A percentile compares a stretch with the other conserved stretches of the same genome.
Conservation (phyloP, 352 stramenopile species). For the Globisporangium nagaii region DNA sequence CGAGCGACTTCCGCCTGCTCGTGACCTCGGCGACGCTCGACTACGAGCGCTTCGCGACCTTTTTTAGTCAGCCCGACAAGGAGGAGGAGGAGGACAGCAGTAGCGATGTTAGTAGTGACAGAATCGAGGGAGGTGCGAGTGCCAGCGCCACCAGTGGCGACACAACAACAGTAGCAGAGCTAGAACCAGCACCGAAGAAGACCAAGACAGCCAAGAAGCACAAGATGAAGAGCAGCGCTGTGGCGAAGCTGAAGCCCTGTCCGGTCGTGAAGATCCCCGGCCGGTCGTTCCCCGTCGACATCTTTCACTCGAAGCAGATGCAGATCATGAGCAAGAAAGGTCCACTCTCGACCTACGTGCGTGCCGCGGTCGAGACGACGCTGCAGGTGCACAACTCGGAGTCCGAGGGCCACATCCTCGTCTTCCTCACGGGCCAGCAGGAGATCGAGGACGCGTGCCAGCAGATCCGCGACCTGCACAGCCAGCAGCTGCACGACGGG, state of each 20-base stretch:
- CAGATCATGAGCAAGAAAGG: constrained; percentile 71
- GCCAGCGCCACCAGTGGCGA: too few species aligned
- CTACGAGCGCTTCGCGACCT: constrained; percentile 78
- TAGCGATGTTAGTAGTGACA: not conserved
- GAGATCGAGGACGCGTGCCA: constrained; percentile 90
- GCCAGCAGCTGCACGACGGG: constrained; percentile 11
- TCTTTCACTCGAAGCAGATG: constrained; percentile 89
- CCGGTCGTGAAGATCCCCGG: constrained; percentile 89
- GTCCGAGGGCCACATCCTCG: constrained; percentile 85
- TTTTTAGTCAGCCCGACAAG: constrained; percentile 70
- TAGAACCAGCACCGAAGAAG: too few species aligned
- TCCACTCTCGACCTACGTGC: constrained; percentile 60
- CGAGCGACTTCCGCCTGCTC: constrained; percentile 88
- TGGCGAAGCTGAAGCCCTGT: constrained; percentile 21
- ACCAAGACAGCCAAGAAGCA: not conserved
- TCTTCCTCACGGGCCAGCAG: constrained; percentile 93
- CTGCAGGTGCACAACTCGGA: constrained; percentile 73
- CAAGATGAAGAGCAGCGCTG: not conserved
- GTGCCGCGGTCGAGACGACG: constrained; percentile 64
- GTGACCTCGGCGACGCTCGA: constrained; percentile 93
- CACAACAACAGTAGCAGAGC: too few species aligned
- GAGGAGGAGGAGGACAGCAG: not conserved
- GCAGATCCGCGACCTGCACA: constrained; percentile 71
- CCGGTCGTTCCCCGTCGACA: constrained; percentile 89
- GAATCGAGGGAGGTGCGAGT: not conserved